Percentiles rank a stretch among this genome's conserved stretches.
Evolutionary conservation across 495 filamentous ascomycete genomes (phyloP).

Genomic region (Aspergillus baeticus): DNA sequence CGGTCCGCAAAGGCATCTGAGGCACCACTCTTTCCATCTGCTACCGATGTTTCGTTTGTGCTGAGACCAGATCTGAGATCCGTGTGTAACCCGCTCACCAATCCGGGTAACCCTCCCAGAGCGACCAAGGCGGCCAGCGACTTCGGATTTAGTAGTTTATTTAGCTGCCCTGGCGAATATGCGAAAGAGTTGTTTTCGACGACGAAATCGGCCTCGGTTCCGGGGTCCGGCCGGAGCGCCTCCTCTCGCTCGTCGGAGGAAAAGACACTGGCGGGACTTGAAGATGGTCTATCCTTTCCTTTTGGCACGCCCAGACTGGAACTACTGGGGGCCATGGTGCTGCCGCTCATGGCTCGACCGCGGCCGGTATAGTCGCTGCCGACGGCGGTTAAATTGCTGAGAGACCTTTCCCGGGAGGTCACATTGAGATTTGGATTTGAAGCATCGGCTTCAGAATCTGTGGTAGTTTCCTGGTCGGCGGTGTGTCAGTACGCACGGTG

Average conservation of each 20-base stretch:
- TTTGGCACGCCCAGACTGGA: conserved; percentile 5
- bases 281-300: background rate
- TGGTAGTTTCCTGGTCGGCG: background rate
- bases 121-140: conserved; percentile 73
- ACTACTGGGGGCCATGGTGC: conserved; percentile 19
- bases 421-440: background rate
- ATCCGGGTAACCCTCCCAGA: conserved; percentile 74
- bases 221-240: conserved; percentile 65
- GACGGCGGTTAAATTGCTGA: conserved; percentile 15
- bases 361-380: conserved; percentile 12
- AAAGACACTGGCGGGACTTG: conserved; percentile 11
- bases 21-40: conserved; percentile 60
- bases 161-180: conserved; percentile 16
- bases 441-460: conserved; percentile 4
- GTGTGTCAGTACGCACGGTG: background rate
- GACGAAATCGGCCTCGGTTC: conserved; percentile 68
- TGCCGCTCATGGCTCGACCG: conserved; percentile 20
- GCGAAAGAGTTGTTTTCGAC: conserved; percentile 49
- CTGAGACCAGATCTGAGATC: conserved; percentile 67
- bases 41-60: conserved; percentile 58
- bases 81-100: conserved; percentile 75
- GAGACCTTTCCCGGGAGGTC: conserved; percentile 2
- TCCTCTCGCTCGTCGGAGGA: conserved; percentile 39
- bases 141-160: conserved; percentile 65
- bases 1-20: conserved; percentile 61